Percentiles rank a stretch among this genome's conserved stretches.
Conservation (phyloP, 805 yeast species). For the Torulaspora quercuum region DNA sequence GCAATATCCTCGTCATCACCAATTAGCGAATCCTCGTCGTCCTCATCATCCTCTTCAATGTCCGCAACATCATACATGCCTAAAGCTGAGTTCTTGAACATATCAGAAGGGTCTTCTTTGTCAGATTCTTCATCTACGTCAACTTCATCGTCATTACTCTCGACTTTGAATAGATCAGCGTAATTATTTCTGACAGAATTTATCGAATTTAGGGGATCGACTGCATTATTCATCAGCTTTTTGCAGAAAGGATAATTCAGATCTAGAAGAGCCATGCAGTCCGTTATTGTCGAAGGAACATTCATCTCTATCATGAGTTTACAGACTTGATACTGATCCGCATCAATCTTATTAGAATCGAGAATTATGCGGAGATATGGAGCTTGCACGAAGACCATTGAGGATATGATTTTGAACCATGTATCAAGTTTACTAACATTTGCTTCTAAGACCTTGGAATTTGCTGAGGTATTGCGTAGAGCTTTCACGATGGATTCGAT, state of each 20-base stretch:
- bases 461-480: conserved; percentile 47
- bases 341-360: conserved; percentile 47
- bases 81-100: conserved; percentile 81
- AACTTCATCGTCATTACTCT: conserved; percentile 54
- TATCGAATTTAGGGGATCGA: conserved; percentile 55
- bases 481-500: conserved; percentile 64
- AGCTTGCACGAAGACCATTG: conserved; percentile 31
- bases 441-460: conserved; percentile 25
- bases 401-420: conserved; percentile 33
- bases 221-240: conserved; percentile 53
- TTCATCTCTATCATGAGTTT: conserved; percentile 66
- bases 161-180: conserved; percentile 57
- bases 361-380: conserved; percentile 41
- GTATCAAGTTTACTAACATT: conserved; percentile 32
- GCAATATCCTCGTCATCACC: conserved; percentile 45
- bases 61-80: conserved; percentile 92
- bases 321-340: conserved; percentile 62
- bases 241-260: conserved; percentile 67
- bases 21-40: conserved; percentile 47
- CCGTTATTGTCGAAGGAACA: conserved; percentile 54
- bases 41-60: conserved; percentile 56
- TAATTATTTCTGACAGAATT: conserved; percentile 55
- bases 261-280: conserved; percentile 62
- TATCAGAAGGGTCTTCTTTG: conserved; percentile 75
- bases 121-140: conserved; percentile 55